Evolutionary conservation across 768 basidiomycete genomes (phyloP).

Genomic region (Asterophora parasitica): DNA sequence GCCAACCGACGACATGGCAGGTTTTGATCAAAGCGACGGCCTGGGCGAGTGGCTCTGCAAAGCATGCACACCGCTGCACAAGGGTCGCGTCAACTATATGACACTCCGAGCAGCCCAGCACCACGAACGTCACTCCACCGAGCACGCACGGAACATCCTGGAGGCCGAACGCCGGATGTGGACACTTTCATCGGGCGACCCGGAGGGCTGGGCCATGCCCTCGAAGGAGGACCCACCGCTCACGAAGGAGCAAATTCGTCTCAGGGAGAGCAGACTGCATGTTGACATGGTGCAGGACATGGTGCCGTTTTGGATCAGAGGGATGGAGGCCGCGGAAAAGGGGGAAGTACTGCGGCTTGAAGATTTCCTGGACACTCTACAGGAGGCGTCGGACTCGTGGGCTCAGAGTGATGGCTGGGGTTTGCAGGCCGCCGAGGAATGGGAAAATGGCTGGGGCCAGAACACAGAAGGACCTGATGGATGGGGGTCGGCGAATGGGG

Average conservation of each 20-base stretch:
- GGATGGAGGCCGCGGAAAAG: slow-evolving; percentile 41
- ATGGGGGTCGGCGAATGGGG: not conserved
- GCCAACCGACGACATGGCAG: slow-evolving; percentile 9
- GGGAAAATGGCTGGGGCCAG: slow-evolving; percentile 1
- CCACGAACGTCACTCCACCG: slow-evolving; percentile 21
- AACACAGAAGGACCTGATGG: not conserved
- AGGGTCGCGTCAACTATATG: slow-evolving; percentile 30
- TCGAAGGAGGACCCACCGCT: slow-evolving; percentile 16
- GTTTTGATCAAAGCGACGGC: slow-evolving; percentile 22
- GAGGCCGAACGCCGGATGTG: slow-evolving; percentile 16
- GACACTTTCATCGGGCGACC: slow-evolving; percentile 15
- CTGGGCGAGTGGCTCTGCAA: slow-evolving; percentile 30
- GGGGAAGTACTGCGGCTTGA: slow-evolving; percentile 40
- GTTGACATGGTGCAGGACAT: slow-evolving; percentile 47
- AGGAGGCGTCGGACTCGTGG: slow-evolving; percentile 24
- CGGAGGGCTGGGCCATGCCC: slow-evolving; percentile 21
- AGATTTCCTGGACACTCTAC: slow-evolving; percentile 40
- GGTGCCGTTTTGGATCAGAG: slow-evolving; percentile 51
- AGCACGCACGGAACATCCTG: slow-evolving; percentile 16
- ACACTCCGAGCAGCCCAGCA: slow-evolving; percentile 18
- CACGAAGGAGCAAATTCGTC: slow-evolving; percentile 26
- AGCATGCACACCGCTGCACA: slow-evolving; percentile 38
- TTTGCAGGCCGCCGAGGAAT: not conserved
- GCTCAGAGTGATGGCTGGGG: slow-evolving; percentile 14
- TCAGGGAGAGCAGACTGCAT: slow-evolving; percentile 23